These are phyloP conservation scores for Globisporangium recalcitrans DNA, from an alignment of 352 stramenopile genomes.

Conservation along the genomic window DNA sequence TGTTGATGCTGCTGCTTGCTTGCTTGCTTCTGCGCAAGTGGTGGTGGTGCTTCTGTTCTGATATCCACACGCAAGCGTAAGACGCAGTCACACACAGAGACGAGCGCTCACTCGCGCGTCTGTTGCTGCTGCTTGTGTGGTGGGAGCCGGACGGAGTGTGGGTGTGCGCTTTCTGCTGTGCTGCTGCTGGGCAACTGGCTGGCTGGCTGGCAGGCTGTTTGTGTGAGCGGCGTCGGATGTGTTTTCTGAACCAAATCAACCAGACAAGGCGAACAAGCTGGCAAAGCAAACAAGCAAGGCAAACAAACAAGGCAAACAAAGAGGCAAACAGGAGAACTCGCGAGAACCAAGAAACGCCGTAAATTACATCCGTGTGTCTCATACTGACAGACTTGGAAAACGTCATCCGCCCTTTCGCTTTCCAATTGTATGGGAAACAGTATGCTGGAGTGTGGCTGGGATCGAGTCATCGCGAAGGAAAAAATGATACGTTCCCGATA, in stretches of 20 bases:
- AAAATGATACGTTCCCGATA: too few relatives aligned
- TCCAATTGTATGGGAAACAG: not conserved
- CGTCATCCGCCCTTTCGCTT: slow-evolving; percentile 4
- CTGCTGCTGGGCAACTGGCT: not conserved
- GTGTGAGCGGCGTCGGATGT: not conserved
- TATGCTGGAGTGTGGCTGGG: not conserved
- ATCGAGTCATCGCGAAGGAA: slow-evolving; percentile 1
- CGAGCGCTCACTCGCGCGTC: not conserved
- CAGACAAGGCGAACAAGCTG: not conserved
- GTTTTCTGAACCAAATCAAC: slow-evolving; percentile 16
- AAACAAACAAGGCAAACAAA: not conserved
- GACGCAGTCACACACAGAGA: not conserved
- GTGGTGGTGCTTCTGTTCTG: not conserved
- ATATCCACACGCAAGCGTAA: not conserved
- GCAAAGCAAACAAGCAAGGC: slow-evolving; percentile 1
- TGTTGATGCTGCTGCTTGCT: not conserved
- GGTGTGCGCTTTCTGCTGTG: not conserved
- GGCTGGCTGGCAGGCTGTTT: slow-evolving; percentile 3
- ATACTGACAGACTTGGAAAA: not conserved
- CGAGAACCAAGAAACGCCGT: not conserved
- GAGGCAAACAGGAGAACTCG: not conserved
- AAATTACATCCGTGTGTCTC: slow-evolving; percentile 3
- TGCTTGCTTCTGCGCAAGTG: slow-evolving; percentile 3
- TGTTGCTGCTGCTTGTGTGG: too few relatives aligned
- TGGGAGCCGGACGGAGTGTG: too few relatives aligned